Percentiles rank a stretch among this genome's conserved stretches.
These are phyloP conservation scores for Odontarrhena argentea DNA, from an alignment of 345 rosid genomes.

Conservation along the genomic window DNA sequence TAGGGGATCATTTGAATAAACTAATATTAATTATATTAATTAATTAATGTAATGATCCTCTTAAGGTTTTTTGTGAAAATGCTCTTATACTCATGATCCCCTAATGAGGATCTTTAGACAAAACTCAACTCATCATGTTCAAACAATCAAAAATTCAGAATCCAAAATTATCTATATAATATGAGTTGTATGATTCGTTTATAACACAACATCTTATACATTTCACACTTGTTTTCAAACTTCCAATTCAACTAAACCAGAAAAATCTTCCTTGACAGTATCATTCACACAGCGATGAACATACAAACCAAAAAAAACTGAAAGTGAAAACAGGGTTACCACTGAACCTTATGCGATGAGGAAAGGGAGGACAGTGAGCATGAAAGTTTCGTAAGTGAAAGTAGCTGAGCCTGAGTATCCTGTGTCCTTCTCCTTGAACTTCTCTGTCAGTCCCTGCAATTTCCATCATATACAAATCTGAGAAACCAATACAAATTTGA, in stretches of 20 bases:
- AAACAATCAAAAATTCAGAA: no score
- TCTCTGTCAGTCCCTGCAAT: constrained; percentile 85
- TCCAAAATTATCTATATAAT: no score
- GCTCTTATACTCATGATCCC: no score
- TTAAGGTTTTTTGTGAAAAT: no score
- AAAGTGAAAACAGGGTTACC: constrained; percentile 10
- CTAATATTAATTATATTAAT: no score
- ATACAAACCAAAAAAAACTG: constrained; percentile 1
- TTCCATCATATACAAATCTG: constrained; percentile 14
- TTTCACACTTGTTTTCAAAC: constrained; percentile 13
- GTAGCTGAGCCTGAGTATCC: constrained; percentile 72
- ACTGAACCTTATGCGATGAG: constrained; percentile 57
- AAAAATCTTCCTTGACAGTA: constrained; percentile 17
- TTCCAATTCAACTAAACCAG: constrained; percentile 10
- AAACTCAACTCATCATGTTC: no score
- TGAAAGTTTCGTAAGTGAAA: constrained; percentile 76
- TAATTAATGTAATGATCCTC: no score
- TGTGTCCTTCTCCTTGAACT: constrained; percentile 81
- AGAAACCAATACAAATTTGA: no score
- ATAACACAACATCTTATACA: constrained; percentile 29
- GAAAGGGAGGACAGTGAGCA: constrained; percentile 90
- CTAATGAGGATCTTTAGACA: no score
- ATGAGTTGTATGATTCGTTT: constrained; percentile 33
- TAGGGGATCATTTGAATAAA: no score
- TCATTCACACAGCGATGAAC: constrained; percentile 17